These are phyloP conservation scores for Acanthochlamys bracteata DNA, from an alignment of 106 monocot genomes.

Conservation along the genomic window DNA sequence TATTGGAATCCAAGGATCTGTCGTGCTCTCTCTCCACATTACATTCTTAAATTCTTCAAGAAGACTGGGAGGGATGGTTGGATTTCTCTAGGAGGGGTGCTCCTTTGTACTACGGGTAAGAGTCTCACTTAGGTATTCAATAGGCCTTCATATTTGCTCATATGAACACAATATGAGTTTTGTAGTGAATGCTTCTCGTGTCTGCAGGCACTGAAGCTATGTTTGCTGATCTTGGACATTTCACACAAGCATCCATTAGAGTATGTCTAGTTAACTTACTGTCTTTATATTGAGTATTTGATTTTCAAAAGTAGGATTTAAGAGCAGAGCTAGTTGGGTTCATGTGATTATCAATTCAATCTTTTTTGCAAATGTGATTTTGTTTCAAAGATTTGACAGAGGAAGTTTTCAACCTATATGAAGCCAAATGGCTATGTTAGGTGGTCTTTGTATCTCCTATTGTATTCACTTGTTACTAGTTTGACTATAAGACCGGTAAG, in stretches of 20 bases:
- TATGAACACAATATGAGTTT: too few species aligned
- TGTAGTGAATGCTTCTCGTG: not conserved
- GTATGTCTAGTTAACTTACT: slow-evolving; percentile 21
- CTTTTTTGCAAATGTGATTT: too few species aligned
- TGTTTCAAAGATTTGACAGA: too few species aligned
- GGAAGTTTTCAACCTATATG: too few species aligned
- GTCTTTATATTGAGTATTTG: not conserved
- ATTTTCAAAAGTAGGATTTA: not conserved
- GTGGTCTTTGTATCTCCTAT: too few species aligned
- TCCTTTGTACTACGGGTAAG: slow-evolving; percentile 76
- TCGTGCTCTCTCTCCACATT: slow-evolving; percentile 66
- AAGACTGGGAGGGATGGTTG: slow-evolving; percentile 71
- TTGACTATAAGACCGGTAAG: too few species aligned
- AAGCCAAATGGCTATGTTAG: too few species aligned
- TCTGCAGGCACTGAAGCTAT: slow-evolving; percentile 81
- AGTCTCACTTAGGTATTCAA: not conserved
- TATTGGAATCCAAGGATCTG: slow-evolving; percentile 68
- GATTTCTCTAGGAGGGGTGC: slow-evolving; percentile 77
- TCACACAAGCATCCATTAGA: slow-evolving; percentile 57
- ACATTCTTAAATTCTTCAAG: slow-evolving; percentile 61
- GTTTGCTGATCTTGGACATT: slow-evolving; percentile 94
- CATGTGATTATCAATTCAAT: too few species aligned
- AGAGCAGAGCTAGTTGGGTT: too few species aligned
- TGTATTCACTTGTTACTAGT: too few species aligned
- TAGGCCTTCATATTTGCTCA: not conserved